These are phyloP conservation scores for Vigna unguiculata DNA, from an alignment of 306 rosid genomes.

Conservation along the genomic window DNA sequence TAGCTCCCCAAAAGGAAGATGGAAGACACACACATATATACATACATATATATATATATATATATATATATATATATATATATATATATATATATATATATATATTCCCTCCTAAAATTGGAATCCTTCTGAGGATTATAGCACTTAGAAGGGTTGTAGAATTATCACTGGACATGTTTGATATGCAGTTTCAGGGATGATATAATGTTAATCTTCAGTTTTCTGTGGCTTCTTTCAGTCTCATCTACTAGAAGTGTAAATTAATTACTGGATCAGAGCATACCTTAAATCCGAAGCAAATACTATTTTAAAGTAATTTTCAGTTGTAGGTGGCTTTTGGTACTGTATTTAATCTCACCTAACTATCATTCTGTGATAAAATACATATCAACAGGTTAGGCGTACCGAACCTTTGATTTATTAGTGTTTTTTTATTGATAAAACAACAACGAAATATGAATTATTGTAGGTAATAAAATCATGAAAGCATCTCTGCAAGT, in stretches of 20 bases:
- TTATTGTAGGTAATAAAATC: not conserved
- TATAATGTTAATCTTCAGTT: not conserved
- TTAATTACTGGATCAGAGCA: slow-evolving; percentile 9
- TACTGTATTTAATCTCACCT: slow-evolving; percentile 5
- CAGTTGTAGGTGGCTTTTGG: not conserved
- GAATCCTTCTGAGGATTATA: too few relatives aligned
- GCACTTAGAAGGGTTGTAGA: too few relatives aligned
- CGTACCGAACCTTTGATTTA: slow-evolving; percentile 12
- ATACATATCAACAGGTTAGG: not conserved
- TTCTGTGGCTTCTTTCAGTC: not conserved
- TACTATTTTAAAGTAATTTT: not conserved
- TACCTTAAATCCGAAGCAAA: not conserved
- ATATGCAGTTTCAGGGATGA: slow-evolving; percentile 6
- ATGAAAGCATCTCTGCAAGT: not conserved
- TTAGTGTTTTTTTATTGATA: not conserved
- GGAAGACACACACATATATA: not conserved
- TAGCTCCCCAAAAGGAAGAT: slow-evolving; percentile 46
- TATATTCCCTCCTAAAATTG: too few relatives aligned
- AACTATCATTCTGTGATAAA: not conserved
- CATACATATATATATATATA: not conserved
- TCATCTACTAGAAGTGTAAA: not conserved
- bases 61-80: not conserved
- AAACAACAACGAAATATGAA: not conserved
- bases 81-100: not conserved
- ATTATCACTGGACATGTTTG: not conserved